Evolutionary conservation across 2,329 filamentous ascomycete genomes (phyloP).

Genomic region (Sclerotinia nivalis): DNA sequence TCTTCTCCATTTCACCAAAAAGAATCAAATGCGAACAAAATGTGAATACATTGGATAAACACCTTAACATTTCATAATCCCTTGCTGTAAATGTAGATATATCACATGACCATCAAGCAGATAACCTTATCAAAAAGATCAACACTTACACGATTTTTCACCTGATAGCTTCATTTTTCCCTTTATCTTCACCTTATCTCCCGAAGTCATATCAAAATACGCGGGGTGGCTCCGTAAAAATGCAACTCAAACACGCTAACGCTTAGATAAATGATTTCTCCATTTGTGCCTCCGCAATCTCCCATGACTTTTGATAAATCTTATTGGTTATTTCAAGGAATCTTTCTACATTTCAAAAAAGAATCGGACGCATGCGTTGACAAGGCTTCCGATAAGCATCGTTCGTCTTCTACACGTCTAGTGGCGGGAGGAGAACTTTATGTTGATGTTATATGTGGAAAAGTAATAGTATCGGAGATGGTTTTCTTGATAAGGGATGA

Average conservation of each 20-base stretch:
- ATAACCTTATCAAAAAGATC: background rate
- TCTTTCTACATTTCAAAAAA: background rate
- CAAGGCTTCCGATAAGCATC: background rate
- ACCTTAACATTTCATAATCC: background rate
- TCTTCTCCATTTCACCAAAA: no score
- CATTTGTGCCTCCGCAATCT: background rate
- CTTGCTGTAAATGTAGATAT: background rate
- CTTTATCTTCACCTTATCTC: slow-evolving; percentile 1
- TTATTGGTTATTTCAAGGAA: background rate
- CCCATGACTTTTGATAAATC: no score
- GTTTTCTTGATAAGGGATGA: slow-evolving; percentile 14
- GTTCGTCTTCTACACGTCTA: background rate
- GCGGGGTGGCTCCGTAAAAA: slow-evolving; percentile 6
- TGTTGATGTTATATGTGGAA: background rate
- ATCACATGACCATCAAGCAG: background rate
- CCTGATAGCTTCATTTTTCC: slow-evolving; percentile 18
- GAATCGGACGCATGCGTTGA: background rate
- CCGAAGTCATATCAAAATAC: background rate
- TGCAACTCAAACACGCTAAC: background rate
- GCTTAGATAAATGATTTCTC: background rate
- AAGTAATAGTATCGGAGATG: background rate
- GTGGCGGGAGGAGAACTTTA: background rate
- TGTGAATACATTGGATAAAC: no score
- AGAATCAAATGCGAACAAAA: no score
- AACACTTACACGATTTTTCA: slow-evolving; percentile 12